Conservation (phyloP, 2,329 filamentous ascomycete species). For the Ophiostoma pallidulum region DNA sequence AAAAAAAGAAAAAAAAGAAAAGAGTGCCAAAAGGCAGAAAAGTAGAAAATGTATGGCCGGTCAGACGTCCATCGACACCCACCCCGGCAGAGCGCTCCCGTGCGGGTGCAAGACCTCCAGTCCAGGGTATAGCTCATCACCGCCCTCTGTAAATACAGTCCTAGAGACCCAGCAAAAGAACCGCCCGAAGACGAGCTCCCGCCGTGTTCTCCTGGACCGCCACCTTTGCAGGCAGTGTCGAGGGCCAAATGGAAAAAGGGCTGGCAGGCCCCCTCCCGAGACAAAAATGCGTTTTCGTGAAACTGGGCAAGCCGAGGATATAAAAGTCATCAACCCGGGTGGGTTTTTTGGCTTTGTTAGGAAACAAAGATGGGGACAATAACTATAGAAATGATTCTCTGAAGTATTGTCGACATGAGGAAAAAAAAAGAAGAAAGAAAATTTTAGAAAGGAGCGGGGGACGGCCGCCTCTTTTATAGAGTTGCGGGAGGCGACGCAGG, state of each 20-base stretch:
- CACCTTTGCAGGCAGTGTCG: constrained; percentile 51
- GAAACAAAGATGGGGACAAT: constrained; percentile 85
- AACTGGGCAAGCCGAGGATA: constrained; percentile 54
- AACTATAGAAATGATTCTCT: constrained; percentile 99
- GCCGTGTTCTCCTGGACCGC: constrained; percentile 33
- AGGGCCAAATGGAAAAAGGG: constrained; percentile 63
- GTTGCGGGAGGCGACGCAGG: too few relatives aligned
- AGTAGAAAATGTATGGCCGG: constrained; percentile 50
- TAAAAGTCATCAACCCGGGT: constrained; percentile 89
- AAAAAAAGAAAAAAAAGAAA: constrained; percentile 47
- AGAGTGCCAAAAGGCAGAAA: constrained; percentile 45
- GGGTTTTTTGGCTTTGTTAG: constrained; percentile 86
- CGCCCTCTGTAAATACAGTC: constrained; percentile 68
- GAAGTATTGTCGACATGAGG: constrained; percentile 55
- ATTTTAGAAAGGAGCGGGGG: constrained; percentile 23
- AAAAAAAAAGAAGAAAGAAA: constrained; percentile 39
- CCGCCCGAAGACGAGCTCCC: not conserved
- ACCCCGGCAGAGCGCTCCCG: constrained; percentile 63
- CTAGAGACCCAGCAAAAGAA: constrained; percentile 15
- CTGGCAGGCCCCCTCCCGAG: not conserved
- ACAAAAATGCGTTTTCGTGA: constrained; percentile 11
- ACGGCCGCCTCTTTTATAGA: constrained; percentile 33
- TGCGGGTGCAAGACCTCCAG: constrained; percentile 54
- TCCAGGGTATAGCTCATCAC: constrained; percentile 89
- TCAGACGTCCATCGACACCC: constrained; percentile 87